Conservation (phyloP, 805 yeast species). For the Kluyveromyces dobzhanskii region DNA sequence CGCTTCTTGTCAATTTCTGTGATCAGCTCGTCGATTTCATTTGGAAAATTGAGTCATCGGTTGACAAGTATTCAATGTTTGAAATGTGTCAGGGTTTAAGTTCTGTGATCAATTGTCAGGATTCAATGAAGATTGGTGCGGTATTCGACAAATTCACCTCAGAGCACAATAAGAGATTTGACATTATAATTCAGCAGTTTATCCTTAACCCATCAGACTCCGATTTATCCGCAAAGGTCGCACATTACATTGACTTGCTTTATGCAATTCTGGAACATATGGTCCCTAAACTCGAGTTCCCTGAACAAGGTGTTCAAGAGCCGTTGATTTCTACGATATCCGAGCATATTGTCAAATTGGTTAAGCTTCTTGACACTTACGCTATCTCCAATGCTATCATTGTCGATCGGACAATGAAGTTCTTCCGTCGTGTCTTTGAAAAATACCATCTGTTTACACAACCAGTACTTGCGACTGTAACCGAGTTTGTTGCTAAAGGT, state of each 20-base stretch:
- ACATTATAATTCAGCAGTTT: slow-evolving; percentile 19
- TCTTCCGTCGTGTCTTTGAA: slow-evolving; percentile 57
- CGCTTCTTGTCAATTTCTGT: slow-evolving; percentile 52
- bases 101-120: slow-evolving; percentile 61
- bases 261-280: slow-evolving; percentile 27
- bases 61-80: slow-evolving; percentile 62
- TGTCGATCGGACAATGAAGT: slow-evolving; percentile 67
- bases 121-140: slow-evolving; percentile 42
- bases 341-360: slow-evolving; percentile 20
- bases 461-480: slow-evolving; percentile 56
- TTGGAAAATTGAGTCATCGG: slow-evolving; percentile 40
- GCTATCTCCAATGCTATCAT: slow-evolving; percentile 18
- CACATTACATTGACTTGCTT: slow-evolving; percentile 60
- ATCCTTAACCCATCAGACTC: slow-evolving; percentile 24
- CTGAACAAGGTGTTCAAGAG: slow-evolving; percentile 22
- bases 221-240: slow-evolving; percentile 39
- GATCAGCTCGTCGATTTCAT: slow-evolving; percentile 74
- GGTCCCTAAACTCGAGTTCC: slow-evolving; percentile 24
- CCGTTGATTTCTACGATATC: slow-evolving; percentile 24
- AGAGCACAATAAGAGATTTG: slow-evolving; percentile 32
- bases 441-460: slow-evolving; percentile 29
- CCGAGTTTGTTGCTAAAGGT: slow-evolving; percentile 58
- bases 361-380: slow-evolving; percentile 16
- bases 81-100: slow-evolving; percentile 89
- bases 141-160: slow-evolving; percentile 64